Base-by-base conservation (phyloP, 2,329 filamentous ascomycete genomes). In the Xylariales sp. region DNA sequence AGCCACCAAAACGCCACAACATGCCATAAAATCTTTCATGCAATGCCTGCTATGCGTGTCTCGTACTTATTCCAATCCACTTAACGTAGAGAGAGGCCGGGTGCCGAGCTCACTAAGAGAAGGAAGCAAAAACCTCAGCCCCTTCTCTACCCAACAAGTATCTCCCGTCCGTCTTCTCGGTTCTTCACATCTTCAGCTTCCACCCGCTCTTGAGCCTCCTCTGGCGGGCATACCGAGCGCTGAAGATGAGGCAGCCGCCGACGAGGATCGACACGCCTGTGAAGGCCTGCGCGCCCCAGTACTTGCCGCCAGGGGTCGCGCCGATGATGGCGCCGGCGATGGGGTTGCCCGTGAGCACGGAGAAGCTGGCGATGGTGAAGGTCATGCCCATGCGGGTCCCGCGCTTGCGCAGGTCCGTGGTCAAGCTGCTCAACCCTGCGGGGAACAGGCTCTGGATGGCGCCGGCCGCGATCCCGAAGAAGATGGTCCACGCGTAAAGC, bases 371-470 rank as follows among this genome's bases (percentile, higher is more conserved):
- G 34, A 76, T 68, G 0, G 70, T 75, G 31, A 80, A 78, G 1
- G 69, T 61, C 75, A 80, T 78, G 32, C 76, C 76, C 54, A 79
- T 74, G 7, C 75, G 58, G 3, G 72, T 35, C 12, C 75, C 76
- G 14, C 70, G 61, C 54, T 72, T 75, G 6, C 62, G 52, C 42
- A 71, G 56, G 50, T 79, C 74, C 5, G 61, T 62, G 2, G 72
- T 76, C 40, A 80, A 58, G 29, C 71, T 73, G 34, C 70, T 73
- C 29, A 84, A 50, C 0, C 72, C 75, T 0, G 81, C 78, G 0
- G 83, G 82, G 48, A 86, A 85, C 10, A 88, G 54, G 6, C 72
- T 72, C 57, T 86, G 82, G 32, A 86, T 74, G 0, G 70, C 78
- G 0, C 79, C 81, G 0, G 72, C 77, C 3, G 72, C 72, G 33